phyloP scores from a whole-genome alignment of 345 rosid genomes.

The Salix exigua region DNA sequence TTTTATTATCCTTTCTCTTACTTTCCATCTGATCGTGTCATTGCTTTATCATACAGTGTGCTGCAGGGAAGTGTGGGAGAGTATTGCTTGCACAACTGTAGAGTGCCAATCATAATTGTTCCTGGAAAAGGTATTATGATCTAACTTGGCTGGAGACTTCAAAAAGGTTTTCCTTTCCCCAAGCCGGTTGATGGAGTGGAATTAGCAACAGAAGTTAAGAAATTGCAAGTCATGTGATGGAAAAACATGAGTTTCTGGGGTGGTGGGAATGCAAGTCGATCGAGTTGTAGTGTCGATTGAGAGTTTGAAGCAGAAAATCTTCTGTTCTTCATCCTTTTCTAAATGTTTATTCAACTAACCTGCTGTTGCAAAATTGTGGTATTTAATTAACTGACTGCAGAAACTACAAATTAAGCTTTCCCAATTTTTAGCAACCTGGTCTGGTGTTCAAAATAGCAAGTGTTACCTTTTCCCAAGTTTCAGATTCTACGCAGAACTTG shows the following conservation, averaged over 20 bases:
- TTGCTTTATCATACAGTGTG: slow-evolving; percentile 39
- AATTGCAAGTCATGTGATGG: background rate
- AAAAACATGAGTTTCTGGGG: background rate
- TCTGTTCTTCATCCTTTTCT: background rate
- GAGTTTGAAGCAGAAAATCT: background rate
- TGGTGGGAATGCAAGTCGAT: background rate
- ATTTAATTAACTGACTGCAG: background rate
- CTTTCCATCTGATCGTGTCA: background rate
- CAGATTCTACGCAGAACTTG: background rate
- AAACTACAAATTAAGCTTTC: background rate
- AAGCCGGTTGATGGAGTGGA: slow-evolving; percentile 37
- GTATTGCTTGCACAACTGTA: slow-evolving; percentile 78
- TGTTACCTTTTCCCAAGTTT: background rate
- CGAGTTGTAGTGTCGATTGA: background rate
- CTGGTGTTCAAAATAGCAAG: background rate
- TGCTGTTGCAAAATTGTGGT: background rate
- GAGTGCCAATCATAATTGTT: slow-evolving; percentile 66
- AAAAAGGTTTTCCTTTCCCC: slow-evolving; percentile 19
- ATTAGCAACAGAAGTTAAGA: background rate
- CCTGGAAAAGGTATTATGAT: slow-evolving; percentile 66
- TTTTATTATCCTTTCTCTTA: background rate
- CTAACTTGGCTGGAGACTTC: background rate
- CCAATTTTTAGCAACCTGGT: background rate
- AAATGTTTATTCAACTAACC: background rate
- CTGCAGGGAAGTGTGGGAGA: slow-evolving; percentile 79